phyloP scores from a whole-genome alignment of 164 flowering plant genomes.

The Vitis cinerea region DNA sequence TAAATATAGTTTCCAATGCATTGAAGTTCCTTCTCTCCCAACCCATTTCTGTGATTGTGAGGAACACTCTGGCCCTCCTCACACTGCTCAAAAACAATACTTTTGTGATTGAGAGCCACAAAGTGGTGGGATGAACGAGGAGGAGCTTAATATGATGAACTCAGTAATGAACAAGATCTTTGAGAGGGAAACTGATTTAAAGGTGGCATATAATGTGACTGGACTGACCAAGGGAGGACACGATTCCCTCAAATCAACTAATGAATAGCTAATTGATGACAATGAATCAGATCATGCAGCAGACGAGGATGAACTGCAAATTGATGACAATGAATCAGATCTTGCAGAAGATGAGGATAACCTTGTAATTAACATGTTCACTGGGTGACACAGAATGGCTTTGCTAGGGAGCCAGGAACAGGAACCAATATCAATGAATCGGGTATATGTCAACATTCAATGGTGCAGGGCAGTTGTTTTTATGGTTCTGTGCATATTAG shows the following conservation, averaged over 20 bases:
- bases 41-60: slow-evolving; percentile 87
- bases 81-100: slow-evolving; percentile 15
- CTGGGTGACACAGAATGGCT: slow-evolving; percentile 15
- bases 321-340: too few species aligned
- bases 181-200: slow-evolving; percentile 30
- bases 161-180: slow-evolving; percentile 76
- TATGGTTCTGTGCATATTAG: not conserved
- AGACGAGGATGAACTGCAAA: slow-evolving; percentile 22
- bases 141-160: slow-evolving; percentile 67
- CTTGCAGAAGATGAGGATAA: slow-evolving; percentile 22
- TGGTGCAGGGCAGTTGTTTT: not conserved
- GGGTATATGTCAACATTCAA: slow-evolving; percentile 28
- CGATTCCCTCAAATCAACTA: slow-evolving; percentile 6
- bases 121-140: slow-evolving; percentile 26
- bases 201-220: not conserved
- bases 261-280: slow-evolving; percentile 24
- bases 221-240: slow-evolving; percentile 12
- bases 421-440: slow-evolving; percentile 12
- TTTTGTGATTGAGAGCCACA: slow-evolving; percentile 22
- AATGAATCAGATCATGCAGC: slow-evolving; percentile 24
- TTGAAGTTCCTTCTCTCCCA: slow-evolving; percentile 68
- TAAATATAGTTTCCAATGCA: slow-evolving; percentile 54
- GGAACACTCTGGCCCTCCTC: slow-evolving; percentile 49
- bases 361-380: slow-evolving; percentile 53
- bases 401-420: slow-evolving; percentile 9